phyloP scores from a whole-genome alignment of 306 rosid species.

The Ceratonia siliqua region DNA sequence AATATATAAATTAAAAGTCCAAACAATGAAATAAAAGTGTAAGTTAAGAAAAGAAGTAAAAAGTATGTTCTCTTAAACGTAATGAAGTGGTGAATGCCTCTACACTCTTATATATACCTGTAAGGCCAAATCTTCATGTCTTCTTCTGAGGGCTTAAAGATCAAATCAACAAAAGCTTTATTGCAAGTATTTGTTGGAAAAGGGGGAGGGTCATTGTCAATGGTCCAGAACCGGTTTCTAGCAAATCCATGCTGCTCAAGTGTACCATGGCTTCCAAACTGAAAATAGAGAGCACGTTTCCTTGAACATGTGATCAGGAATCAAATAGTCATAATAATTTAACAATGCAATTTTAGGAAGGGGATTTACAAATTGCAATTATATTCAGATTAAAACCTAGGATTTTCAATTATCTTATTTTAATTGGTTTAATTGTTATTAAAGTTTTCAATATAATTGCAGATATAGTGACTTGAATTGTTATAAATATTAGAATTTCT shows the following conservation, averaged over 20 bases:
- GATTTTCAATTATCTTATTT: background rate
- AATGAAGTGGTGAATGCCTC: background rate
- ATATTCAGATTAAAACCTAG: constrained; percentile 22
- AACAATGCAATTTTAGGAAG: background rate
- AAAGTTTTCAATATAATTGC: background rate
- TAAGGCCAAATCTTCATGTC: constrained; percentile 88
- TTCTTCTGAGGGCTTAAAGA: constrained; percentile 72
- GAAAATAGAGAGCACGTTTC: constrained; percentile 40
- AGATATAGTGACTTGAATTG: background rate
- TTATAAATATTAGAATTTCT: background rate
- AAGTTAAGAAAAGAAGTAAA: background rate
- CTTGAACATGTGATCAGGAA: constrained; percentile 15
- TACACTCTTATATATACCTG: constrained; percentile 46
- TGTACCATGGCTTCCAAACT: constrained; percentile 64
- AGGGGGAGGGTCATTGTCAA: constrained; percentile 60
- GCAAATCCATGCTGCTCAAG: constrained; percentile 76
- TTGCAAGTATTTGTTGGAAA: constrained; percentile 50
- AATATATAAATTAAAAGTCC: constrained; percentile 2
- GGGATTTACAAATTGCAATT: background rate
- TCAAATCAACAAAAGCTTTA: constrained; percentile 64
- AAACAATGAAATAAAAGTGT: background rate
- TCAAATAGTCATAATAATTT: background rate
- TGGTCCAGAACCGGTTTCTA: constrained; percentile 61
- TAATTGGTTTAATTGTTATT: constrained; percentile 2
- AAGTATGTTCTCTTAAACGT: background rate